Percentiles rank a stretch among this genome's conserved stretches.
Conservation (phyloP, 2,329 filamentous ascomycete genomes). For the Hysterium pulicare region DNA sequence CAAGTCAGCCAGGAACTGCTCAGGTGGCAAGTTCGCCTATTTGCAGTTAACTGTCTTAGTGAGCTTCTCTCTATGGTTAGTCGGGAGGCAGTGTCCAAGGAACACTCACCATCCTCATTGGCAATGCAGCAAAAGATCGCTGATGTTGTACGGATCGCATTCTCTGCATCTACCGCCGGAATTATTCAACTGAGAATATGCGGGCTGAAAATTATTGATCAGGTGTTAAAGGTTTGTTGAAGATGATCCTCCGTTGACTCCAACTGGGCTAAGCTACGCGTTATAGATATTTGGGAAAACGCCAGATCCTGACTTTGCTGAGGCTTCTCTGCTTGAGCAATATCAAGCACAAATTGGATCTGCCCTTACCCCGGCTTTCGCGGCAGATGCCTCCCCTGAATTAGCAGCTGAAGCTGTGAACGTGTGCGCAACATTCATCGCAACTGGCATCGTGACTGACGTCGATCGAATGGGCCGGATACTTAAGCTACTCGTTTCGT, state of each 20-base stretch:
- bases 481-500: constrained; percentile 84
- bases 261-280: constrained; percentile 10
- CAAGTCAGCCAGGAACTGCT: constrained; percentile 73
- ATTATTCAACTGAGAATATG: constrained; percentile 87
- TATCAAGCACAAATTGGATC: constrained; percentile 99
- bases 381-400: constrained; percentile 91
- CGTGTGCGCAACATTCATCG: constrained; percentile 96
- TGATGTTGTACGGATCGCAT: constrained; percentile 93
- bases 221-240: constrained; percentile 66
- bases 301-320: constrained; percentile 95
- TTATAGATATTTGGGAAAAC: constrained; percentile 82
- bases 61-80: constrained; percentile 77
- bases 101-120: constrained; percentile 72
- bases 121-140: constrained; percentile 80
- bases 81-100: constrained; percentile 74
- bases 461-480: constrained; percentile 99
- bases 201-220: constrained; percentile 90
- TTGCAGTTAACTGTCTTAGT: constrained; percentile 84
- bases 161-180: constrained; percentile 92
- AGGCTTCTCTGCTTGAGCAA: constrained; percentile 92
- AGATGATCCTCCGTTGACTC: background rate
- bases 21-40: constrained; percentile 92
- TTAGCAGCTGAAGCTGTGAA: constrained; percentile 94
- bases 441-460: constrained; percentile 94
- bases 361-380: constrained; percentile 92